Percentiles rank a stretch among this genome's conserved stretches.
Evolutionary conservation across 2,329 filamentous ascomycete species (phyloP).

Genomic region (Teratosphaeria zuluensis): DNA sequence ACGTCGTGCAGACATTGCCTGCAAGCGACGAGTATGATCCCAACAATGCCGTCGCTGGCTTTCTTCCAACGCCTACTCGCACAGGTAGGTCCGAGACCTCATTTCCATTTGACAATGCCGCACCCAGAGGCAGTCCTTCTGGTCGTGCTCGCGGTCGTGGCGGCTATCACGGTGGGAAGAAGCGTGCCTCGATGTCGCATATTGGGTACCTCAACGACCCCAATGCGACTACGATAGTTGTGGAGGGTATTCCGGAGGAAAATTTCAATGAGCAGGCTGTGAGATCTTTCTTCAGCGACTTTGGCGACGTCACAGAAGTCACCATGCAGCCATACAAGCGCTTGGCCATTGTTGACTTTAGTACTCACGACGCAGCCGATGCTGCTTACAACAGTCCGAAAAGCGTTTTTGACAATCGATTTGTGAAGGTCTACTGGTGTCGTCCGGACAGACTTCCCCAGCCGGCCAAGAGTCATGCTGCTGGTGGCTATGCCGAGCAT

Average conservation of each 20-base stretch:
- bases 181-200: constrained; percentile 52
- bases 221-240: constrained; percentile 58
- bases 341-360: constrained; percentile 60
- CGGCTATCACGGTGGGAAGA: constrained; percentile 22
- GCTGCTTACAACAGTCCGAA: constrained; percentile 68
- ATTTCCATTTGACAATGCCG: constrained; percentile 28
- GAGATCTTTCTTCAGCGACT: constrained; percentile 60
- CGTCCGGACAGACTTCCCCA: constrained; percentile 34
- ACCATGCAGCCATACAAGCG: constrained; percentile 57
- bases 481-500: constrained; percentile 9
- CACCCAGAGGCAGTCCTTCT: constrained; percentile 26
- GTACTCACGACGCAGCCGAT: constrained; percentile 55
- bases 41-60: constrained; percentile 35
- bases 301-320: constrained; percentile 56
- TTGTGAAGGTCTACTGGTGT: constrained; percentile 76
- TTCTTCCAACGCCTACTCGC: constrained; percentile 21
- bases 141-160: constrained; percentile 19
- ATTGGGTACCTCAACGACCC: constrained; percentile 54
- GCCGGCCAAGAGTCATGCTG: constrained; percentile 2
- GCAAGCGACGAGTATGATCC: constrained; percentile 50
- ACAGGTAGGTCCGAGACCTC: constrained; percentile 8
- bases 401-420: constrained; percentile 74
- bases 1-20: constrained; percentile 30
- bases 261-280: constrained; percentile 57
- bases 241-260: constrained; percentile 69